Conservation (phyloP, 2,329 filamentous ascomycete genomes). For the Teratosphaeria viscida region DNA sequence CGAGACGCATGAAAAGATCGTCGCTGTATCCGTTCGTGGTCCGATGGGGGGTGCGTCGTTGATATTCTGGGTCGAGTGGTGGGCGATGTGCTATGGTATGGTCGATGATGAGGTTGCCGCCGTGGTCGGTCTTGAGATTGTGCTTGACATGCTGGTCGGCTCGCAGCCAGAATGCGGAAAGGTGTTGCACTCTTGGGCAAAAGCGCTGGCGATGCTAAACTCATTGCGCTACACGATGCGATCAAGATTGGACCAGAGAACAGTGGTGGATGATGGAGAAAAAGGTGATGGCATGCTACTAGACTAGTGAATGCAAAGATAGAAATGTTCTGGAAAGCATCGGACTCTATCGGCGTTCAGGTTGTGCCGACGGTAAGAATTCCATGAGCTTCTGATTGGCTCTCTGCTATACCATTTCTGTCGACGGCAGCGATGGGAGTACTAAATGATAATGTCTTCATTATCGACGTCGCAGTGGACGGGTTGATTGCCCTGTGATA, state of each 20-base stretch:
- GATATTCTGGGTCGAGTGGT: background rate
- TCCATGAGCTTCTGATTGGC: background rate
- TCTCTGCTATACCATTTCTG: background rate
- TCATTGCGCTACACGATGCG: constrained; percentile 19
- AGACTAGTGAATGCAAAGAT: no score
- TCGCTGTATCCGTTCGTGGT: constrained; percentile 18
- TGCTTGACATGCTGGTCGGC: constrained; percentile 15
- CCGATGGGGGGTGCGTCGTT: constrained; percentile 9
- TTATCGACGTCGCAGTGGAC: background rate
- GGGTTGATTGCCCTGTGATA: no score
- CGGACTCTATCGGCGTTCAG: background rate
- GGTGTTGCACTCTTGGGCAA: constrained; percentile 25
- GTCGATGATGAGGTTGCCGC: constrained; percentile 10
- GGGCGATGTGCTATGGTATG: constrained; percentile 2
- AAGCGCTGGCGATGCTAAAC: constrained; percentile 24
- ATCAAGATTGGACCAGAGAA: background rate
- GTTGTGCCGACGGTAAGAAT: background rate
- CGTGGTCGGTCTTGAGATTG: constrained; percentile 16
- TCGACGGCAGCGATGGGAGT: background rate
- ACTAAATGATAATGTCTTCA: background rate
- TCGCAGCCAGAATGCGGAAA: constrained; percentile 24
- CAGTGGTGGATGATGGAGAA: background rate
- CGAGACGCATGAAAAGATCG: constrained; percentile 50
- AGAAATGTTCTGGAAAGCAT: background rate
- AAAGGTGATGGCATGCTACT: background rate